Evolutionary conservation across 192 early-diverging fungal genomes (phyloP).

Genomic region (Rhizophagus clarus): DNA sequence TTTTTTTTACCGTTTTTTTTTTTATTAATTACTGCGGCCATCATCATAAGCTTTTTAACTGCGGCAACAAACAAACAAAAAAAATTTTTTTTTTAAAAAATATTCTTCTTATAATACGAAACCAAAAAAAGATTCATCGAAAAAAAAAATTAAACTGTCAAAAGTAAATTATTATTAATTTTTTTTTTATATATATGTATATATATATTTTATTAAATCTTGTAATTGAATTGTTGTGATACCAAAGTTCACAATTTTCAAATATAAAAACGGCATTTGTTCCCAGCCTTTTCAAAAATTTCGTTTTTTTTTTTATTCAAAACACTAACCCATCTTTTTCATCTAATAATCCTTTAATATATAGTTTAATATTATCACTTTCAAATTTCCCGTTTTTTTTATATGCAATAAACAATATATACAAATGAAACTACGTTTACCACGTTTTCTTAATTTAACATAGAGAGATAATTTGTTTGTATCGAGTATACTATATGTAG

Average conservation of each 20-base stretch:
- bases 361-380: no score
- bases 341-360: no score
- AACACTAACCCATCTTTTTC: background rate
- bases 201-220: background rate
- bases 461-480: no score
- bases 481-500: no score
- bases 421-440: no score
- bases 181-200: no score
- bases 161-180: no score
- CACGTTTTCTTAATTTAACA: no score
- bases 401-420: no score
- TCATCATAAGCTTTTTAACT: background rate
- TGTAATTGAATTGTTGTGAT: background rate
- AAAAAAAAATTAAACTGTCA: background rate
- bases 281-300: background rate
- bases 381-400: no score
- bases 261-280: background rate
- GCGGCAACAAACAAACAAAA: background rate
- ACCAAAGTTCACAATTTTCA: background rate
- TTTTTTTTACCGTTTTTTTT: no score
- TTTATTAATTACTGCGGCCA: background rate
- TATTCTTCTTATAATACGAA: background rate
- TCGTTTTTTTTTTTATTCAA: background rate
- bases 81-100: background rate
- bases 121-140: conserved; percentile 1